A percentile compares a stretch with the other conserved stretches of the same genome.
Evolutionary conservation across 1,284 basidiomycete species (phyloP).

Genomic region (Nidula niveotomentosa): DNA sequence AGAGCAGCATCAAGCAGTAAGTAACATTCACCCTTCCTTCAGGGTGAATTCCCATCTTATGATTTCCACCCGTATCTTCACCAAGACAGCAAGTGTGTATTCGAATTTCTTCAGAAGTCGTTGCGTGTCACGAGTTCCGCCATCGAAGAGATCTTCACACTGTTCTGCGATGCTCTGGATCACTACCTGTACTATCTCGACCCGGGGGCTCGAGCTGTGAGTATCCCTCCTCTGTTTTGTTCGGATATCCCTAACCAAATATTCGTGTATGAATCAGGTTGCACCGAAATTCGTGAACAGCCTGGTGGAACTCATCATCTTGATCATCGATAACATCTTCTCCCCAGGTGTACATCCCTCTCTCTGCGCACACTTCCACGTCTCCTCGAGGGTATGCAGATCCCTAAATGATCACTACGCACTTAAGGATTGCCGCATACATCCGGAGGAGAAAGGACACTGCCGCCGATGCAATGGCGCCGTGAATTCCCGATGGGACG

Average conservation of each 20-base stretch:
- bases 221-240: slow-evolving; percentile 19
- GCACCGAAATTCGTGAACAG: slow-evolving; percentile 94
- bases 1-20: slow-evolving; percentile 56
- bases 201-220: slow-evolving; percentile 84
- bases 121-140: slow-evolving; percentile 91
- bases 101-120: slow-evolving; percentile 94
- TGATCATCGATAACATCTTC: slow-evolving; percentile 85
- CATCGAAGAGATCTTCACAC: slow-evolving; percentile 91
- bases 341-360: slow-evolving; percentile 26
- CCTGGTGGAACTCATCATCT: slow-evolving; percentile 89
- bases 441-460: too few relatives aligned
- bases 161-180: slow-evolving; percentile 93
- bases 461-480: too few relatives aligned
- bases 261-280: slow-evolving; percentile 44
- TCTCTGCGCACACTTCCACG: too few relatives aligned
- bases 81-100: slow-evolving; percentile 91
- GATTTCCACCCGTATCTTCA: slow-evolving; percentile 65
- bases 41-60: slow-evolving; percentile 2
- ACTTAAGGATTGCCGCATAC: too few relatives aligned
- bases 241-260: too few relatives aligned
- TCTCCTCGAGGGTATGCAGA: too few relatives aligned
- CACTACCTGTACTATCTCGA: slow-evolving; percentile 95
- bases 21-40: slow-evolving; percentile 19
- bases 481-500: too few relatives aligned
- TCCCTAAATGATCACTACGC: too few relatives aligned